These are phyloP conservation scores for Magnolia sinica DNA, from an alignment of 164 flowering plant species.

Conservation along the genomic window DNA sequence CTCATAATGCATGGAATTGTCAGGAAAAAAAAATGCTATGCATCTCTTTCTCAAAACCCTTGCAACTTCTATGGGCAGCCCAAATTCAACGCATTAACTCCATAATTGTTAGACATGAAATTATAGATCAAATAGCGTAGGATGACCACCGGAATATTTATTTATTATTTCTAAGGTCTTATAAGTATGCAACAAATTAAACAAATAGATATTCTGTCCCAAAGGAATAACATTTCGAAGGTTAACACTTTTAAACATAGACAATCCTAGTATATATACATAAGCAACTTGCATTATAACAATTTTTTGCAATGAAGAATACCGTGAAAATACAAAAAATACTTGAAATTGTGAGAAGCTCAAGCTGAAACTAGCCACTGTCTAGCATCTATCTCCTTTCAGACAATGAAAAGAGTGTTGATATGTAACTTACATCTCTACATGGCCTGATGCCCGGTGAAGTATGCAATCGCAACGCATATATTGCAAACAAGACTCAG, in stretches of 20 bases:
- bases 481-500: constrained; percentile 51
- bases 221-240: background rate
- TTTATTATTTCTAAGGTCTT: no score
- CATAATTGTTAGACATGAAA: no score
- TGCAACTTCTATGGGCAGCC: no score
- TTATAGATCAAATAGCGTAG: no score
- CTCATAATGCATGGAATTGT: no score
- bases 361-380: background rate
- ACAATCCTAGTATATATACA: no score
- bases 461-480: constrained; percentile 45
- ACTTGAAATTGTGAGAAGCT: background rate
- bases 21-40: no score
- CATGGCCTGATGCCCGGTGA: constrained; percentile 24
- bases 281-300: no score
- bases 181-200: background rate
- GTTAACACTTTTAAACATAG: background rate
- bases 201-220: background rate
- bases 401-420: background rate
- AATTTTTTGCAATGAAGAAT: no score
- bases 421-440: constrained; percentile 40
- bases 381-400: background rate
- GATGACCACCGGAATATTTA: no score
- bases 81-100: no score
- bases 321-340: background rate
- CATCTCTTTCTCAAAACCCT: no score